Evolutionary conservation across 2,329 filamentous ascomycete species (phyloP).

Genomic region (Paramyrothecium sp.): DNA sequence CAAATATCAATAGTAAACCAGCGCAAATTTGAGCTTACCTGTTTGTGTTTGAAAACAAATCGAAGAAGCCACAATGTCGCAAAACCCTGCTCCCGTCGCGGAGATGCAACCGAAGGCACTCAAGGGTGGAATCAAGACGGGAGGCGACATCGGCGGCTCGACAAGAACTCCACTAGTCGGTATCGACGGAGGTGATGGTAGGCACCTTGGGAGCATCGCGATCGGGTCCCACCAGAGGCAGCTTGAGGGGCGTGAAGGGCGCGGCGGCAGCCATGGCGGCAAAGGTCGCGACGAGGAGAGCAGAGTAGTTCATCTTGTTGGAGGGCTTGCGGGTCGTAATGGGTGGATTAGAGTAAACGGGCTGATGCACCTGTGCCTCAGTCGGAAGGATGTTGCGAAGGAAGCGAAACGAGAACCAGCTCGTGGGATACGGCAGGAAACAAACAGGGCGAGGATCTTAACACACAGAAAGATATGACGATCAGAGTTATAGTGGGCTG

Average conservation of each 20-base stretch:
- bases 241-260: conserved; percentile 13
- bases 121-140: not conserved
- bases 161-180: not conserved
- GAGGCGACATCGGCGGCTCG: not conserved
- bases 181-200: not conserved
- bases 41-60: not conserved
- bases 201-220: not conserved
- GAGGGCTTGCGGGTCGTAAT: not conserved
- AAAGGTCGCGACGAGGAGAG: conserved; percentile 15
- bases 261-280: conserved; percentile 15
- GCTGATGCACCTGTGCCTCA: not conserved
- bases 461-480: not conserved
- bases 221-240: not conserved
- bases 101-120: not conserved
- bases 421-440: not conserved
- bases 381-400: not conserved
- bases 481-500: not conserved
- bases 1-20: not conserved
- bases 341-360: not conserved
- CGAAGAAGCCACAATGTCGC: not conserved
- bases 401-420: not conserved
- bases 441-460: not conserved
- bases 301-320: conserved; percentile 18
- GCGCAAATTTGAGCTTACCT: not conserved
- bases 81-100: not conserved